phyloP scores from a whole-genome alignment of 148 eudicot species.

The Pharnaceum exiguum region DNA sequence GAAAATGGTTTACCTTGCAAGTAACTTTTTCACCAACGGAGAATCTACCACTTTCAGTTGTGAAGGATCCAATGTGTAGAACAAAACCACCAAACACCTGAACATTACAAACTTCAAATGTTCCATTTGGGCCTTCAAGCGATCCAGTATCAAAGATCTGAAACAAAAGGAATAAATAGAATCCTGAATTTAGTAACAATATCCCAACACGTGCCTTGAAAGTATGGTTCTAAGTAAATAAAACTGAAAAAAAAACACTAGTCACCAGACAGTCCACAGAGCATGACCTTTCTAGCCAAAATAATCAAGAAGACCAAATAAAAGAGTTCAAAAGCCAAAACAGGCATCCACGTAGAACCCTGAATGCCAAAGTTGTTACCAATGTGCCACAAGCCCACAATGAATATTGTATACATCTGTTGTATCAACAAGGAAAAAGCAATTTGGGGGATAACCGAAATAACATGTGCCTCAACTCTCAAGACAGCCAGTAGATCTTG shows the following conservation, averaged over 20 bases:
- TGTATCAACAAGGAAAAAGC: no score
- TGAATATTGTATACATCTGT: no score
- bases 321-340: no score
- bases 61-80: slow-evolving; percentile 76
- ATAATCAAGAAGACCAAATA: no score
- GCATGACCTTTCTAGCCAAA: no score
- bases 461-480: no score
- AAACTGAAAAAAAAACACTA: not conserved
- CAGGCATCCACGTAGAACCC: no score
- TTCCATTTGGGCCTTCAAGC: slow-evolving; percentile 65
- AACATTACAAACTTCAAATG: slow-evolving; percentile 67
- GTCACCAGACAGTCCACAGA: no score
- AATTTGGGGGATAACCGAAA: no score
- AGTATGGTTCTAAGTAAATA: not conserved
- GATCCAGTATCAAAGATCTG: slow-evolving; percentile 91
- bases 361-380: no score
- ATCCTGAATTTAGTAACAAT: slow-evolving; percentile 3
- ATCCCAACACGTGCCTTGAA: not conserved
- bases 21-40: slow-evolving; percentile 70
- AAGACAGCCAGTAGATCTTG: no score
- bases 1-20: slow-evolving; percentile 62
- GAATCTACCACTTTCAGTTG: slow-evolving; percentile 46
- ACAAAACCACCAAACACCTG: slow-evolving; percentile 84
- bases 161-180: slow-evolving; percentile 10
- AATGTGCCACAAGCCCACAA: no score